phyloP scores from a whole-genome alignment of 352 stramenopile species.

The Poterioochromonas sp. region DNA sequence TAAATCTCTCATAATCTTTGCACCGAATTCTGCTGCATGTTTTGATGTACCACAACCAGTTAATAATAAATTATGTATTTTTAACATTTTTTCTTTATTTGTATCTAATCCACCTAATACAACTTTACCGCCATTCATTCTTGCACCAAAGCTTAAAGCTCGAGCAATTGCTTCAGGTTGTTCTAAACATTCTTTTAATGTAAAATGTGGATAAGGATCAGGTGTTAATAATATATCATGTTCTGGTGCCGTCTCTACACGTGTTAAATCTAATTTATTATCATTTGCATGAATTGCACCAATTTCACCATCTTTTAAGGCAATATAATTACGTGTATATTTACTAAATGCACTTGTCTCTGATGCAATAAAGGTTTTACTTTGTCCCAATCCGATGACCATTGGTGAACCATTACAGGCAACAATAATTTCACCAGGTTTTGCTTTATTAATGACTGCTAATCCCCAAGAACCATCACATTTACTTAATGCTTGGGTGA shows the following conservation, averaged over 20 bases:
- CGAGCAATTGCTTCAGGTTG: conserved; percentile 89
- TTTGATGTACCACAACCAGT: conserved; percentile 86
- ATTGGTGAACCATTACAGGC: conserved; percentile 88
- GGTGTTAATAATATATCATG: conserved; percentile 85
- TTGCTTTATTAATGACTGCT: conserved; percentile 77
- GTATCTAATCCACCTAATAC: conserved; percentile 82
- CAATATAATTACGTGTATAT: conserved; percentile 95
- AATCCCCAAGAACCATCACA: conserved; percentile 93
- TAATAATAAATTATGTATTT: conserved; percentile 86
- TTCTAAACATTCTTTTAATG: conserved; percentile 71
- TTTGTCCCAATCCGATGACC: conserved; percentile 69
- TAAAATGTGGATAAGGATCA: conserved; percentile 89
- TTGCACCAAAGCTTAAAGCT: conserved; percentile 81
- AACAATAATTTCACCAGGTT: conserved; percentile 89
- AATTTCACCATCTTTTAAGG: conserved; percentile 82
- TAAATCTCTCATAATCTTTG: conserved; percentile 90
- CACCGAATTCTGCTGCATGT: conserved; percentile 87
- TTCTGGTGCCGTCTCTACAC: conserved; percentile 78
- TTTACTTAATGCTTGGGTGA: conserved; percentile 32
- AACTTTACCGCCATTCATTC: conserved; percentile 80
- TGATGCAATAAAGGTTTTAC: conserved; percentile 89
- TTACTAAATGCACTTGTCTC: conserved; percentile 58
- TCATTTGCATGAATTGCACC: conserved; percentile 83
- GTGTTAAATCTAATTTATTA: conserved; percentile 79
- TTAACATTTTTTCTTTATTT: conserved; percentile 58